Base-by-base conservation (phyloP, 345 rosid species). In the Moricandia moricandioides region DNA sequence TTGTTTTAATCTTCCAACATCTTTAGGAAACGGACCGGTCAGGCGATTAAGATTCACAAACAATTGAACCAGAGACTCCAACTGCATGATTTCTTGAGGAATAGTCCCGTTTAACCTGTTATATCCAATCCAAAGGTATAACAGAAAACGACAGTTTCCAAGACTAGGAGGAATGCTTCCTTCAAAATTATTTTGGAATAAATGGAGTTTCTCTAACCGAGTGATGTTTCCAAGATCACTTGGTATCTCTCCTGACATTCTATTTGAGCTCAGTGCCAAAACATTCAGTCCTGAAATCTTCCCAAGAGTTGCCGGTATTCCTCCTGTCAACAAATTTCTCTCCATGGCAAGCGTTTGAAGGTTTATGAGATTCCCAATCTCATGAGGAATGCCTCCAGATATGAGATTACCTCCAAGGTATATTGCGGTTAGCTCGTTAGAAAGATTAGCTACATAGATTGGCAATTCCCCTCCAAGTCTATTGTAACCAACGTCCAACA, bases 11-110 rank as follows among this genome's bases (percentile, higher is more conserved):
- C 39, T 30, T 17, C 47, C 72, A 66, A 74, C 7, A 4, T 65
- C 66, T 45, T 65, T 18, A 1, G 72, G 78, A 7, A 74, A 16
- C 13, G 27, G 24, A 9, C 78, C 72, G 4, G 43, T 70, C 30
- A 70, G 30, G 21, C 8, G 0, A 3, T 52, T 52, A 1, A 1
- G 18, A 0, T 8, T 3, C 58, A 52, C 27, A 52, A 17, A 17
- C 6, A 52, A 3, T 1, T 52, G 6, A 8, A 52, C 58, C 10
- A 52, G 27, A 52, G 58, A 52, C 58, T 52, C 58, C 26, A 52
- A 0, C 26, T 52, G 58, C 58, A 52, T 17, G 27, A 52, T 52
- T 8, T 52, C 58, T 21, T 3, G 27, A 18, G 58, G 58, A 18
- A 52, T 52, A 52, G 6, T 52, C 27, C 58, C 58, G 12, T 18